Conservation (phyloP, 2,329 filamentous ascomycete genomes). For the Claviceps maximensis region DNA sequence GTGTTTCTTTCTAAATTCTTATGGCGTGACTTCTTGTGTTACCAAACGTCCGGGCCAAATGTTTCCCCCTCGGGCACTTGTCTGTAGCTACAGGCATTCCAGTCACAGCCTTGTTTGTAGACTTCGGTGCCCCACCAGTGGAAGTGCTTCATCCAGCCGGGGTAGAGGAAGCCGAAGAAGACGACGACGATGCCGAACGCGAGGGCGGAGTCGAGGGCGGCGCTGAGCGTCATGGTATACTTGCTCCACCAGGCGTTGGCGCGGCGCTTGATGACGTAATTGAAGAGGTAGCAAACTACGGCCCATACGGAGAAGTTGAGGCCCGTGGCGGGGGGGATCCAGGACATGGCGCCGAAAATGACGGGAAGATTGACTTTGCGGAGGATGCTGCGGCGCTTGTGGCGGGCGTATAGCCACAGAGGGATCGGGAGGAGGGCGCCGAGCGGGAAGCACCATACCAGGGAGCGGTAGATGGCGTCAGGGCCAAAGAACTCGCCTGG, state of each 20-base stretch:
- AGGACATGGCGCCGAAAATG: constrained; percentile 67
- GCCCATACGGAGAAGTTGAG: constrained; percentile 86
- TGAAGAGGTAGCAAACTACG: constrained; percentile 74
- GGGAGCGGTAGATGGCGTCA: constrained; percentile 57
- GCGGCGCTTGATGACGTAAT: constrained; percentile 57
- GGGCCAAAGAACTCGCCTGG: constrained; percentile 71
- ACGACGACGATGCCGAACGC: constrained; percentile 73
- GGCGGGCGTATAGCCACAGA: constrained; percentile 57
- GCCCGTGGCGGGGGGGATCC: constrained; percentile 77
- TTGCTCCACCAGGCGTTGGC: constrained; percentile 75
- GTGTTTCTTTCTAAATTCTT: no score
- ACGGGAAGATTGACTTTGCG: constrained; percentile 73
- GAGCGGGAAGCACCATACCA: constrained; percentile 72
- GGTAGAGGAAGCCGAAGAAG: constrained; percentile 79
- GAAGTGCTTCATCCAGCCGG: constrained; percentile 58
- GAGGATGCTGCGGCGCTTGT: constrained; percentile 46
- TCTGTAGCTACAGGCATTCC: constrained; percentile 64
- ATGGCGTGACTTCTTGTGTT: no score
- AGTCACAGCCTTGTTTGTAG: constrained; percentile 75
- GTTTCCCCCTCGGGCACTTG: constrained; percentile 46
- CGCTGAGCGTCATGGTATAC: constrained; percentile 80
- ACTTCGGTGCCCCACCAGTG: constrained; percentile 84
- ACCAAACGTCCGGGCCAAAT: constrained; percentile 55
- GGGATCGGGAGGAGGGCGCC: constrained; percentile 62
- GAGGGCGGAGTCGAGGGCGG: constrained; percentile 69